A percentile compares a stretch with the other conserved stretches of the same genome.
Conservation (phyloP, 2,329 filamentous ascomycete species). For the Colletotrichum truncatum region DNA sequence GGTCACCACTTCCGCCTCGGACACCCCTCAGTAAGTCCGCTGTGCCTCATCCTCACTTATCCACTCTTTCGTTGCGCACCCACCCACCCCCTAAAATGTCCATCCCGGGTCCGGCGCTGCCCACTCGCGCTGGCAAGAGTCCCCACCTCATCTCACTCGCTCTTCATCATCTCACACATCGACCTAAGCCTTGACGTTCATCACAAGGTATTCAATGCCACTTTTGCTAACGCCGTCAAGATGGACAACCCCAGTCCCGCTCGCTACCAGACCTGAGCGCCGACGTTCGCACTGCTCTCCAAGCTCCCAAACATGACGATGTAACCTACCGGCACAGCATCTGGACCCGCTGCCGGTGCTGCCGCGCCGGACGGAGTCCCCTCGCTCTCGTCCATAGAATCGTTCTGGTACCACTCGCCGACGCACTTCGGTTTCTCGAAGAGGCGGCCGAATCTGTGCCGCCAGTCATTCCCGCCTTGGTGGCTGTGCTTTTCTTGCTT, state of each 20-base stretch:
- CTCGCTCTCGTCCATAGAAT: conserved; percentile 17
- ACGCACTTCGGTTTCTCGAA: conserved; percentile 8
- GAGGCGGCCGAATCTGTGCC: conserved; percentile 14
- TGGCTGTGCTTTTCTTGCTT: conserved; percentile 17
- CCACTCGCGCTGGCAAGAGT: not conserved
- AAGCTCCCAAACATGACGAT: conserved; percentile 22
- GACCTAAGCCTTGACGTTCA: not conserved
- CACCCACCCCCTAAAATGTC: not conserved
- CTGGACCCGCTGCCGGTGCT: conserved; percentile 28
- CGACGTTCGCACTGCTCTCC: conserved; percentile 23
- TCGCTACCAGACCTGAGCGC: conserved; percentile 27
- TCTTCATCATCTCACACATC: not conserved
- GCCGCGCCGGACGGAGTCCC: conserved; percentile 8
- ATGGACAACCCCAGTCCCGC: not conserved
- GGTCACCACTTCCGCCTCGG: conserved; percentile 26
- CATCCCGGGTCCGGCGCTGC: not conserved
- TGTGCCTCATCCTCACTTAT: not conserved
- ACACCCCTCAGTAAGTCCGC: conserved; percentile 19
- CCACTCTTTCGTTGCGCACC: conserved; percentile 17
- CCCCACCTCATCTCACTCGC: not conserved
- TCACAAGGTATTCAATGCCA: too few relatives aligned
- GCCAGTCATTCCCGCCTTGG: conserved; percentile 18
- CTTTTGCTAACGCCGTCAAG: not conserved
- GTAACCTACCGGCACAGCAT: conserved; percentile 16
- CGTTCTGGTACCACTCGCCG: conserved; percentile 10